Evolutionary conservation across 768 basidiomycete species (phyloP).

Genomic region (Leccinellum rugosiceps): DNA sequence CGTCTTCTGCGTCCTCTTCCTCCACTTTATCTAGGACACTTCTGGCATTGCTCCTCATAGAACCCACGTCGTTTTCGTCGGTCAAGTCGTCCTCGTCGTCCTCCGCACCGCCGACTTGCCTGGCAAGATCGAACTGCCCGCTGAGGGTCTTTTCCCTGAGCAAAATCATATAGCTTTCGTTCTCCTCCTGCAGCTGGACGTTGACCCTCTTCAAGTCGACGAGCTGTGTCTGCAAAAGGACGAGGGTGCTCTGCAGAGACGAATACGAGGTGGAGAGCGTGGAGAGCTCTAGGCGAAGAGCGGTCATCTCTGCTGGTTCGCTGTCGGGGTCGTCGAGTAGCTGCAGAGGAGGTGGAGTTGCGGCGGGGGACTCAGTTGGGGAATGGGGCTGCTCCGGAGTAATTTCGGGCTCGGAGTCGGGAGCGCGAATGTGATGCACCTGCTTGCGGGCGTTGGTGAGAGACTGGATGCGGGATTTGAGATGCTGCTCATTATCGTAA

Average conservation of each 20-base stretch:
- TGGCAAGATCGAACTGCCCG: slow-evolving; percentile 79
- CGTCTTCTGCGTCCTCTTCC: slow-evolving; percentile 44
- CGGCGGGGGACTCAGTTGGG: slow-evolving; percentile 22
- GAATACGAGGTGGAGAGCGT: slow-evolving; percentile 83
- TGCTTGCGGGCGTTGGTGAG: slow-evolving; percentile 66
- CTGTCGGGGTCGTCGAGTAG: slow-evolving; percentile 61
- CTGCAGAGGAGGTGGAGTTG: slow-evolving; percentile 34
- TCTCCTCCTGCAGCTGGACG: slow-evolving; percentile 87
- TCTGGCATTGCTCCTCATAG: slow-evolving; percentile 53
- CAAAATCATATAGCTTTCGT: slow-evolving; percentile 94
- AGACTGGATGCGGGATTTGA: slow-evolving; percentile 86
- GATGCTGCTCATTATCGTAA: slow-evolving; percentile 91
- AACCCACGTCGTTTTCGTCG: slow-evolving; percentile 48
- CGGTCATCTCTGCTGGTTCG: slow-evolving; percentile 86
- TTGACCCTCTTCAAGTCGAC: slow-evolving; percentile 87
- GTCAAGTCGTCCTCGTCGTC: slow-evolving; percentile 31
- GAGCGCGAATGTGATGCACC: slow-evolving; percentile 35
- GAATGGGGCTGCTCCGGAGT: slow-evolving; percentile 36
- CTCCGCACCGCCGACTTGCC: slow-evolving; percentile 54
- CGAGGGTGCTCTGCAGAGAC: slow-evolving; percentile 78
- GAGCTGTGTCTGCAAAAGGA: slow-evolving; percentile 82
- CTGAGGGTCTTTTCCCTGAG: slow-evolving; percentile 87
- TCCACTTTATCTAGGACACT: slow-evolving; percentile 64
- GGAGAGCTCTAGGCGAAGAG: slow-evolving; percentile 77
- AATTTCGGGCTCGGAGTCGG: slow-evolving; percentile 38